Base-by-base conservation (phyloP, 495 filamentous ascomycete genomes). In the Tuber microsphaerosporum region DNA sequence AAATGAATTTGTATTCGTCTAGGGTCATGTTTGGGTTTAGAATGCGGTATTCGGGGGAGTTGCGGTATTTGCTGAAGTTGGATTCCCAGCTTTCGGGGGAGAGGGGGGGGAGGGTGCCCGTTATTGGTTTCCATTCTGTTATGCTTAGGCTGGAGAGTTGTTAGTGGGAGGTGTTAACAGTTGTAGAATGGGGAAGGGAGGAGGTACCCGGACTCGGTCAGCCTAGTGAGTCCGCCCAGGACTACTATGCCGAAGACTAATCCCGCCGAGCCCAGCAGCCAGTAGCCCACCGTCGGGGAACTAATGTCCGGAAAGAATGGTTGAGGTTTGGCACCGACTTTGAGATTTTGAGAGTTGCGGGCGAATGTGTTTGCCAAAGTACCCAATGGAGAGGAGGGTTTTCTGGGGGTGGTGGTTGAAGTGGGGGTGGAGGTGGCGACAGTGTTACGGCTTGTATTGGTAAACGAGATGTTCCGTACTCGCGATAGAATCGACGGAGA, bases 51-150 rank as follows among this genome's bases (percentile, higher is more conserved):
- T 99, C 95, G 73, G 95, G 95, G 3, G 93, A 96, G 34, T 90
- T 88, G 65, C 90, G 89, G 86, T 99, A 99, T 83, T 94, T 95
- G 20, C 90, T 86, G 85, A 98, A 99, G 80, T 97, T 94, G 44
- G 90, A 87, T 75, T 96, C 90, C 95, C 95, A 99, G 83, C 93
- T 90, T 72, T 85, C 88, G 19, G 84, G 83, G 74, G 89, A 91
- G 80, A 92, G 86, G 42, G 95, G 95, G 17, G 94, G 94, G n/a
- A 95, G 86, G 39, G 92, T 92, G 76, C 95, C 95, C 8, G 95
- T 98, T 56, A 98, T 93, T 77, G 95, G 95, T 78, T 90, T 92
- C 95, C 95, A 99, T 93, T 99, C 96, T 72, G 95, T 99, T 82
- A 99, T 99, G 84, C 93, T 97, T 77, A 99, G 89, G 69, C 94